Base-by-base conservation (phyloP, 2,329 filamentous ascomycete species). In the Alternaria sp. region DNA sequence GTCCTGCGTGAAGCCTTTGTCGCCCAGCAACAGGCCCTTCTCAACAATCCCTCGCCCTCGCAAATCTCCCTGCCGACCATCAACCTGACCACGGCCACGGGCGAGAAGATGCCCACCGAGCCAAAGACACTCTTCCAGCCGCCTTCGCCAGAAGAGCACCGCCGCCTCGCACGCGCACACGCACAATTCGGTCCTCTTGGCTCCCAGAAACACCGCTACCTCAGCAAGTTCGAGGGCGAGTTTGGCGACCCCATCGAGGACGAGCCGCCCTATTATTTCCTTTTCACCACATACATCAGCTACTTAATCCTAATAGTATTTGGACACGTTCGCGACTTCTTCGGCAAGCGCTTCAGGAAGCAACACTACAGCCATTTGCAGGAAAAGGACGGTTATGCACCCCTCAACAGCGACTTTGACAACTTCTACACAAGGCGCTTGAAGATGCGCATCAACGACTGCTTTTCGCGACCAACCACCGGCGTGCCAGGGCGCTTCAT, bases 221-320 rank as follows among this genome's bases (percentile, higher is more conserved):
- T 91, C 63, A 97, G 93, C 83, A 88, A 90, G 78, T 93, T 96
- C 76, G 88, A 90, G 61, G 94, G 93, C 68, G 86, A 89, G 37
- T 90, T 98, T 58, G 88, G 88, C 44, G 86, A 92, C 36, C 93
- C 94, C 5, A 83, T 98, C 59, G 92, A 97, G 76, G 95, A 99
- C 74, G 94, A 97, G 78, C 94, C 95, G 40, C 92, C 94, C 17
- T 98, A 97, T 81, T 98, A 93, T 83, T 97, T 91, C 80, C 87
- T 99, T 72, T 86, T 99, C 69, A 98, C 95, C 34, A 99, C 95
- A 72, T 99, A 99, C 83, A 92, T 99, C 79, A 97, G 93, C 80
- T 99, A 99, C 79, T 85, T 99, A 65, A 89, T 98, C 68, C 86
- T 99, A 71, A 98, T 99, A 76, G 88, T 95, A 66, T 93, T 97